phyloP scores from a whole-genome alignment of 2,329 filamentous ascomycete species.

The Fusarium decemcellulare region DNA sequence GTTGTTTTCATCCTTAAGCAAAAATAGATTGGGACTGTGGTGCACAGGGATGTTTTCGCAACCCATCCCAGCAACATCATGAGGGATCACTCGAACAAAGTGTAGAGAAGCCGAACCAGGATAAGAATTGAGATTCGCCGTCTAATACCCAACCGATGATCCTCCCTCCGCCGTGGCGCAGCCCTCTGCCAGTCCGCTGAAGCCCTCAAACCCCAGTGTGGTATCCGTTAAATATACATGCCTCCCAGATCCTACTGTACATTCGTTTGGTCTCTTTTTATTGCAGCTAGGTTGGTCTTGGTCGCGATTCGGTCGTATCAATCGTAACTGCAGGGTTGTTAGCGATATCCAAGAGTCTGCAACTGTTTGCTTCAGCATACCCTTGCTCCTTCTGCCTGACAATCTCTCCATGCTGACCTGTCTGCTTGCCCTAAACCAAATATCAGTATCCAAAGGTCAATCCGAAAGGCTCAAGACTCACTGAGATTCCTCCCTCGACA shows the following conservation, averaged over 20 bases:
- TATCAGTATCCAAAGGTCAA: conserved; percentile 27
- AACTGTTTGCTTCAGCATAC: conserved; percentile 62
- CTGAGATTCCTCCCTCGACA: conserved; percentile 87
- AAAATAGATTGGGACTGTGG: not conserved
- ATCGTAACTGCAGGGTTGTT: conserved; percentile 34
- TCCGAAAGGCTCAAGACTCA: conserved; percentile 52
- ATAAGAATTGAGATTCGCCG: conserved; percentile 41
- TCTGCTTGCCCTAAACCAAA: conserved; percentile 75
- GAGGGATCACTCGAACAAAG: not conserved
- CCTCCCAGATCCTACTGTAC: conserved; percentile 46
- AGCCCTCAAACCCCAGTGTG: conserved; percentile 29
- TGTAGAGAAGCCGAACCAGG: conserved; percentile 15
- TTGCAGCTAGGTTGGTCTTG: conserved; percentile 17
- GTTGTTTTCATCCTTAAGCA: not conserved
- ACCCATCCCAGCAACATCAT: not conserved
- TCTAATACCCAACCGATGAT: conserved; percentile 36
- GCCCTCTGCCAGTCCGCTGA: conserved; percentile 20
- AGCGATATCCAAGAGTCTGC: not conserved
- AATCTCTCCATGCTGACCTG: conserved; percentile 75
- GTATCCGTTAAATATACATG: conserved; percentile 49
- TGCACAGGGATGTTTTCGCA: not conserved
- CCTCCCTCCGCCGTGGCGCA: conserved; percentile 15
- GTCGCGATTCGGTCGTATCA: conserved; percentile 20
- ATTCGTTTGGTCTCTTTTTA: conserved; percentile 30
- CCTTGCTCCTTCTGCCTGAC: conserved; percentile 84